Percentiles rank a stretch among this genome's conserved stretches.
phyloP scores from a whole-genome alignment of 2,329 filamentous ascomycete genomes.

The Anthostomella pinea region DNA sequence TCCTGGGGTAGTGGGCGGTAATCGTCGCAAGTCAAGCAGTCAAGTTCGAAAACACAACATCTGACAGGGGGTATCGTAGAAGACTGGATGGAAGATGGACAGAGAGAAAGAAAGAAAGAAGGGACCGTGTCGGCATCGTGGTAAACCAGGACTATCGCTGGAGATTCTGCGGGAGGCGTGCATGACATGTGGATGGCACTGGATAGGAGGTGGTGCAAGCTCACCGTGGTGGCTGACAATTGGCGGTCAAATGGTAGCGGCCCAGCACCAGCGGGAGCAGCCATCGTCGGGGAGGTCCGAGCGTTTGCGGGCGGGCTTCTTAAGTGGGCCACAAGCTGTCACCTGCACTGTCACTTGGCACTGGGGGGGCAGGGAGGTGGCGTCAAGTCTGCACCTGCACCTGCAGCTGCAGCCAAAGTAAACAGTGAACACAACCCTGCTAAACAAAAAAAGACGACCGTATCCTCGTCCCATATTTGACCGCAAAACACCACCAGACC shows the following conservation, averaged over 20 bases:
- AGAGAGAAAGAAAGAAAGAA: neutral
- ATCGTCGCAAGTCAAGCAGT: too few relatives aligned
- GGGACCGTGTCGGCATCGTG: neutral
- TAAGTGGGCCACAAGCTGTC: neutral
- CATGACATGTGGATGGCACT: neutral
- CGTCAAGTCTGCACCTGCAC: too few relatives aligned
- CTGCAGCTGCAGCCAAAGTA: too few relatives aligned
- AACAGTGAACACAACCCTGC: too few relatives aligned
- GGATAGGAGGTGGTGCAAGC: neutral
- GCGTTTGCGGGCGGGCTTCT: neutral
- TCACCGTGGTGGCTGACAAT: neutral
- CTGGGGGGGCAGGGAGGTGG: too few relatives aligned
- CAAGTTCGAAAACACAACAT: too few relatives aligned
- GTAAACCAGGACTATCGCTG: neutral
- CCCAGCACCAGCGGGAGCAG: neutral
- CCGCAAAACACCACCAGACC: too few relatives aligned
- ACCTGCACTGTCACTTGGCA: too few relatives aligned
- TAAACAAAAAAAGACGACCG: too few relatives aligned
- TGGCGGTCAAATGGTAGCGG: neutral
- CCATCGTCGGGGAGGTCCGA: neutral
- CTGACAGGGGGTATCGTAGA: too few relatives aligned
- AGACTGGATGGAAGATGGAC: neutral
- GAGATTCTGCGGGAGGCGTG: neutral
- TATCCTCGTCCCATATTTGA: too few relatives aligned
- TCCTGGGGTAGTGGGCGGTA: too few relatives aligned